Evolutionary conservation across 2,329 filamentous ascomycete genomes (phyloP), one percentile per base, ranked within the genome.

Genomic region (Monilinia aucupariae): DNA sequence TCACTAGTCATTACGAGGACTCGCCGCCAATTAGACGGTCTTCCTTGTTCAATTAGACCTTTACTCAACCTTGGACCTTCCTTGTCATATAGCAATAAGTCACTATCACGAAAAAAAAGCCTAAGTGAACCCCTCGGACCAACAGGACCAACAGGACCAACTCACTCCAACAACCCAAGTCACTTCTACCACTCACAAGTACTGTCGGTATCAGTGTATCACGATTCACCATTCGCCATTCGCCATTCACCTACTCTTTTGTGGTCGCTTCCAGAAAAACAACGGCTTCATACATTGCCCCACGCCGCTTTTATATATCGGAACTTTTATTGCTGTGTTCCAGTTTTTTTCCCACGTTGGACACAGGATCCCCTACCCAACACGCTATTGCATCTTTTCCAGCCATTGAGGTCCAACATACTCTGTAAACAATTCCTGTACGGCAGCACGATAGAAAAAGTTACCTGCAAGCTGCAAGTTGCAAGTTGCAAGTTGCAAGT

Each of bases 231-330:
- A n/a, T n/a, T n/a, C n/a, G n/a, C n/a, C n/a, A n/a, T n/a, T n/a
- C n/a, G n/a, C n/a, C n/a, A n/a, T n/a, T 3, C 12, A 13, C 27
- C 27, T n/a, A 1, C 27, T 32, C 9, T 20, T 55, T 30, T 32
- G 22, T 25, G 13, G 6, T 22, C 50, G 34, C 58, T 55, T 37
- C 59, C 50, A 55, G 51, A 48, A 62, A 47, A 61, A 27, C 12
- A 53, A 39, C 48, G 49, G 48, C 25, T 27, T 34, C 49, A 45
- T 49, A 37, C 49, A 52, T 61, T 49, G 37, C 54, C 15, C 13
- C 15, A n/a, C 32, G 60, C 60, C 5, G 60, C 60, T 58, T 62
- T 62, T 56, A 62, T 32, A 30, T 3, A 2, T 62, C 59, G 51
- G 51, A 56, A 56, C 13, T 49, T 55, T 56, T 45, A 61, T 55